These are phyloP conservation scores for Candida glaebosa DNA, from an alignment of 805 yeast genomes.

Conservation along the genomic window DNA sequence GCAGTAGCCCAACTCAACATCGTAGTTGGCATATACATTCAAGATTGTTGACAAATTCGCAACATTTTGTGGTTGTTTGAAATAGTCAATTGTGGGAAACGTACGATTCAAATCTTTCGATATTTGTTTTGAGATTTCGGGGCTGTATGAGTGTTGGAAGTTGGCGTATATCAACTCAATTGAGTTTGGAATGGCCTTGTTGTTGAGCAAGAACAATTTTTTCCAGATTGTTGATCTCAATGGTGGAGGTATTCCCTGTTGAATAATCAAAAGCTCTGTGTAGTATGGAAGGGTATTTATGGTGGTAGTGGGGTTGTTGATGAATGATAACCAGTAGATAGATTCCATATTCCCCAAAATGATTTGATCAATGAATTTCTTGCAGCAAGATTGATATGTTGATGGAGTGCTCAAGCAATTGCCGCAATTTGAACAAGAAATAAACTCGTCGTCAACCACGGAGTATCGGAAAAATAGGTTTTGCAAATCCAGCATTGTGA, in stretches of 20 bases:
- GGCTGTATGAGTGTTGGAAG: constrained; percentile 41
- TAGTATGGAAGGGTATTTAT: constrained; percentile 46
- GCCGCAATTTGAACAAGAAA: constrained; percentile 31
- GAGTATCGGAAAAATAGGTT: constrained; percentile 16
- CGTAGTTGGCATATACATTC: constrained; percentile 62
- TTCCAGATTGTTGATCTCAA: constrained; percentile 46
- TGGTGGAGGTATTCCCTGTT: constrained; percentile 44
- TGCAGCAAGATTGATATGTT: constrained; percentile 22
- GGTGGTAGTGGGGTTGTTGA: constrained; percentile 43
- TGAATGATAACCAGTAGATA: constrained; percentile 43
- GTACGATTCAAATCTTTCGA: constrained; percentile 59
- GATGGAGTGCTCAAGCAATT: constrained; percentile 12
- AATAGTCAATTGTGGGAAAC: constrained; percentile 51
- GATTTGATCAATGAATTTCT: constrained; percentile 16
- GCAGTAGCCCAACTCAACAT: constrained; percentile 64
- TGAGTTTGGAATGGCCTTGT: constrained; percentile 30
- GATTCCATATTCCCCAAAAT: constrained; percentile 26
- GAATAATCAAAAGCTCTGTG: constrained; percentile 40
- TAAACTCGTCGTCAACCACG: constrained; percentile 27
- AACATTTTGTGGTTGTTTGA: constrained; percentile 42
- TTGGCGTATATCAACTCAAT: constrained; percentile 31
- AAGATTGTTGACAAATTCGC: constrained; percentile 49
- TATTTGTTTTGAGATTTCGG: constrained; percentile 42
- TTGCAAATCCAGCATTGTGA: constrained; percentile 12
- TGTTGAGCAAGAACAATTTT: constrained; percentile 28